Percentiles rank a stretch among this genome's conserved stretches.
phyloP scores from a whole-genome alignment of 2,329 filamentous ascomycete genomes.

The Ophiostoma piceae region DNA sequence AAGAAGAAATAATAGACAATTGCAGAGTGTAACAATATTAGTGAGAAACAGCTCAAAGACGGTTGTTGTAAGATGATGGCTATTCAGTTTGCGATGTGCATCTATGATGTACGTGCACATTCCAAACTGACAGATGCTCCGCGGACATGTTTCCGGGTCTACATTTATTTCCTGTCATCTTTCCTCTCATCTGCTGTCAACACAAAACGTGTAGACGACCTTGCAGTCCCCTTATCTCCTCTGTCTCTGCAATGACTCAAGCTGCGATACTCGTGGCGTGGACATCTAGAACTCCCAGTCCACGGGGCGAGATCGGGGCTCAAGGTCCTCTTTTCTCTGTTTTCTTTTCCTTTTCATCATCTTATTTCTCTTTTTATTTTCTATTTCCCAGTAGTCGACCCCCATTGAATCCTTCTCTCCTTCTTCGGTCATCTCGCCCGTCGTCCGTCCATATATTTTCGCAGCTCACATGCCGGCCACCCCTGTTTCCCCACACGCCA shows the following conservation, averaged over 20 bases:
- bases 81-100: background rate
- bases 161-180: background rate
- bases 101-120: background rate
- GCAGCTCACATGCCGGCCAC: background rate
- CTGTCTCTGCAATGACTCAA: conserved; percentile 2
- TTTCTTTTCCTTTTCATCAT: background rate
- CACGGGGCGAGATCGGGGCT: conserved; percentile 19
- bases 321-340: conserved; percentile 8
- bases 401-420: background rate
- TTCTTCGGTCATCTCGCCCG: background rate
- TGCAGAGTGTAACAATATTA: too few species aligned
- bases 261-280: background rate
- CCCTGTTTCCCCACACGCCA: conserved; percentile 20
- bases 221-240: background rate
- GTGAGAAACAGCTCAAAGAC: background rate
- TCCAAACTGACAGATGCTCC: background rate
- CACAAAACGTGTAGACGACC: background rate
- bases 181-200: background rate
- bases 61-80: background rate
- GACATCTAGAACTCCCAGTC: background rate
- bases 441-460: conserved; percentile 4
- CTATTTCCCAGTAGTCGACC: background rate
- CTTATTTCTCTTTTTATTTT: background rate
- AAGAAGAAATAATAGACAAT: background rate
- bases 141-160: background rate